Evolutionary conservation across 805 yeast species (phyloP), one percentile per base, ranked within the genome.

Genomic region (Cyberlindnera subsufficiens): DNA sequence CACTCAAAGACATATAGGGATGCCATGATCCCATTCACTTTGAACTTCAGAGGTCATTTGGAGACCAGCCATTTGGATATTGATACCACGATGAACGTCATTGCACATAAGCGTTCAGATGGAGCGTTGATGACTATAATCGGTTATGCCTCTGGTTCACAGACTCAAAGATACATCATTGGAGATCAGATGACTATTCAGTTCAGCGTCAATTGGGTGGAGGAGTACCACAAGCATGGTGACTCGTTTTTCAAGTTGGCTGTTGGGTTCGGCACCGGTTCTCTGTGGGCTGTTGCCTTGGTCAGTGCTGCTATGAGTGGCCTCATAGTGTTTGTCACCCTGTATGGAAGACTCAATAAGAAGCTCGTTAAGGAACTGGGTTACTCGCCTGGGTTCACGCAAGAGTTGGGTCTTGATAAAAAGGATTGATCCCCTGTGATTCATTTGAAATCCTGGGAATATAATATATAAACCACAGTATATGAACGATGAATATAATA

Each of bases 41-140:
- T 84, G 57, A 76, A 77, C 52, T 64, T 84, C 42, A 71, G 88
- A 50, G 91, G 91, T 5, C 74, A 74, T 46, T 71, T 82, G 32
- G 78, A 78, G 51, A 80, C 79, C 36, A 71, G 81, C 33, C 90
- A 84, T 62, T 63, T 84, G 45, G 89, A 84, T 51, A 62, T 83
- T 37, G 89, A 84, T 55, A 65, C 75, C 8, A 58, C 68, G 29
- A 37, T 83, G 55, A 82, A 81, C 53, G 65, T 81, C 14, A 45
- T 81, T 3, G 59, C 79, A 67, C 78, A 56, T 22, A 44, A 46
- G 14, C 51, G 50, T 32, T 40, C 49, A 7, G 51, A 58, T 6
- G 54, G 50, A 20, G 63, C 64, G 43, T 63, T 82, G 17, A 70
- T 80, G 32, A 63, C 65, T 45, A 64, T 82, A 9, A 68, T 80